Percentiles rank a stretch among this genome's conserved stretches.
Evolutionary conservation across 495 filamentous ascomycete species (phyloP).

Genomic region (Astrothelium subdiscretum): DNA sequence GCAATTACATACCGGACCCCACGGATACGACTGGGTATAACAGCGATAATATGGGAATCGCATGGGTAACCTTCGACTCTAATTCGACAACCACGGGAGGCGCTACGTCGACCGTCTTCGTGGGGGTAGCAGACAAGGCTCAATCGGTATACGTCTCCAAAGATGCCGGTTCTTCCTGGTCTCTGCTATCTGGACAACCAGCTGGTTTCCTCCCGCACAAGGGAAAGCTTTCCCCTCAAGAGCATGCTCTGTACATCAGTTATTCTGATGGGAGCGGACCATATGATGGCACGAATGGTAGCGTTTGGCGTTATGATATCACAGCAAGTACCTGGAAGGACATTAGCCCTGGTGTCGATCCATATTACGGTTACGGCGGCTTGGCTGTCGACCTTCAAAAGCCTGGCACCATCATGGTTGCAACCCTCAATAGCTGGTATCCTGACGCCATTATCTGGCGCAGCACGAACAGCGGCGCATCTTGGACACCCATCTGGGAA

Average conservation of each 20-base stretch:
- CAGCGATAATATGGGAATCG: conserved; percentile 38
- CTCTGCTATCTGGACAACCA: conserved; percentile 37
- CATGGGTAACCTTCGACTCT: conserved; percentile 45
- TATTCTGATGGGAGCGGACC: conserved; percentile 45
- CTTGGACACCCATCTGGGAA: conserved; percentile 42
- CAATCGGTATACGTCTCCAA: conserved; percentile 43
- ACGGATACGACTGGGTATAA: conserved; percentile 35
- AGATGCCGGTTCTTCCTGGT: conserved; percentile 43
- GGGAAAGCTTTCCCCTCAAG: conserved; percentile 38
- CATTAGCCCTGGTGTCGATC: conserved; percentile 39
- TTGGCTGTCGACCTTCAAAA: conserved; percentile 42
- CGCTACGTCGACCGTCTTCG: conserved; percentile 47
- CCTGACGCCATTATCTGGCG: conserved; percentile 46
- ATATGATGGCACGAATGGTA: conserved; percentile 41
- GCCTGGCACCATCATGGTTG: conserved; percentile 44
- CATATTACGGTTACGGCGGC: conserved; percentile 44
- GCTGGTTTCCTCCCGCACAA: conserved; percentile 44
- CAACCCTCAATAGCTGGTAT: conserved; percentile 47
- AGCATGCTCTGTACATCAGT: conserved; percentile 45
- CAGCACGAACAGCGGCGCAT: conserved; percentile 40
- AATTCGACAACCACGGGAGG: conserved; percentile 35
- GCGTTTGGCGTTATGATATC: conserved; percentile 41
- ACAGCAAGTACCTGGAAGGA: conserved; percentile 38
- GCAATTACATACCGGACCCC: conserved; percentile 37
- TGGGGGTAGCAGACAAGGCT: conserved; percentile 40